Evolutionary conservation across 1,284 basidiomycete genomes (phyloP), one percentile per base, ranked within the genome.

Genomic region (Ceratobasidium sp.): DNA sequence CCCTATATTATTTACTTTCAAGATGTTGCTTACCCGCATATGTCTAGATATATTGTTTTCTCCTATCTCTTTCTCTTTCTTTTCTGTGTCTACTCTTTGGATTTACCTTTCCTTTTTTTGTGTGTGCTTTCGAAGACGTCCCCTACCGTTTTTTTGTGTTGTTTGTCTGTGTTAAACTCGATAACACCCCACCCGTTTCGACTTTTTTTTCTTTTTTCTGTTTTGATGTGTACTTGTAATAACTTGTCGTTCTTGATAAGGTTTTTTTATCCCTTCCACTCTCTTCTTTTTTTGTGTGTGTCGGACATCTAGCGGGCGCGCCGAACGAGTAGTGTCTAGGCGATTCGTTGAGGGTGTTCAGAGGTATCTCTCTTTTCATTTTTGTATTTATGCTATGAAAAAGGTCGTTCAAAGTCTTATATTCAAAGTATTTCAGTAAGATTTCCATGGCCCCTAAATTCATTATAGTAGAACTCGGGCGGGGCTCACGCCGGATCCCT

Each of bases 191-290:
- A n/a, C n/a, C n/a, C n/a, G n/a, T n/a, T n/a, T n/a, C n/a, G n/a
- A n/a, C n/a, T n/a, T n/a, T n/a, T n/a, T n/a, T n/a, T n/a, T n/a
- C 23, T 33, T 23, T 15, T 10, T 51, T 23, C 46, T 46, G 40
- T 71, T 61, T 61, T 73, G 53, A 39, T 53, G 58, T 76, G 73
- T 76, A 76, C 61, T 67, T 66, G 73, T 76, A 76, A 76, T 76
- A 55, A 18, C 20, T 71, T 69, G 44, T 23, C n/a, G 18, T 67
- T 69, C 51, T 69, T n/a, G 42, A 68, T 28, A 28, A 53, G 51
- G 51, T 46, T 53, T 53, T 53, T 53, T 69, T 28, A n/a, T n/a
- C n/a, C n/a, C n/a, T n/a, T n/a, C n/a, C n/a, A n/a, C n/a, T n/a
- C 20, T 49, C 55, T 49, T 68, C 40, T 49, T 68, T 68, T 15